A percentile compares a stretch with the other conserved stretches of the same genome.
Conservation (phyloP, 225 moss, liverwort and hornwort species). For the Rhytidiadelphus loreus region DNA sequence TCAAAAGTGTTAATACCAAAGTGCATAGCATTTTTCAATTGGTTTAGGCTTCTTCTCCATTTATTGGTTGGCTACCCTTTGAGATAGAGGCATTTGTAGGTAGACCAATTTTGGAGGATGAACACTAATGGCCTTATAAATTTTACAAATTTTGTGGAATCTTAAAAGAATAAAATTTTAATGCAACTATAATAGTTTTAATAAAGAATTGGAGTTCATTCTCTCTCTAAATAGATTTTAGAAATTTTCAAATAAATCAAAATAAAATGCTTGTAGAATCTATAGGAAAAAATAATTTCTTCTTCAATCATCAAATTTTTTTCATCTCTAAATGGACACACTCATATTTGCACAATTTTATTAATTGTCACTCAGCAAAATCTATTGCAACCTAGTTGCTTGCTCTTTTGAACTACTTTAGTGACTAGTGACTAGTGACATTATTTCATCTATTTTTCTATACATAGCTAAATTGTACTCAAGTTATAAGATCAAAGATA, state of each 20-base stretch:
- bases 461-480: neutral
- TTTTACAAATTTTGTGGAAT: neutral
- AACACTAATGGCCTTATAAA: neutral
- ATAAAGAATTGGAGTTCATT: neutral
- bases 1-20: neutral
- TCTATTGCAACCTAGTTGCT: neutral
- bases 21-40: neutral
- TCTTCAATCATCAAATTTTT: neutral
- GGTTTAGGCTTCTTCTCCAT: neutral
- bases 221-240: accelerated
- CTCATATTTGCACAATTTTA: neutral
- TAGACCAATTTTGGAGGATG: neutral
- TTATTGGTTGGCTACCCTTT: neutral
- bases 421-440: neutral
- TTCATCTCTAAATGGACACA: neutral
- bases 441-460: neutral
- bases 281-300: neutral
- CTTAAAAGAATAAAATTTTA: neutral
- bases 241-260: neutral
- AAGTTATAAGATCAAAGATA: neutral
- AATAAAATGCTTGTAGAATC: neutral
- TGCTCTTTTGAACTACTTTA: neutral
- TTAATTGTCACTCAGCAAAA: neutral
- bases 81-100: neutral
- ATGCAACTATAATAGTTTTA: too few species aligned